Conservation (phyloP, 495 filamentous ascomycete species). For the Elaphomyces granulatus region DNA sequence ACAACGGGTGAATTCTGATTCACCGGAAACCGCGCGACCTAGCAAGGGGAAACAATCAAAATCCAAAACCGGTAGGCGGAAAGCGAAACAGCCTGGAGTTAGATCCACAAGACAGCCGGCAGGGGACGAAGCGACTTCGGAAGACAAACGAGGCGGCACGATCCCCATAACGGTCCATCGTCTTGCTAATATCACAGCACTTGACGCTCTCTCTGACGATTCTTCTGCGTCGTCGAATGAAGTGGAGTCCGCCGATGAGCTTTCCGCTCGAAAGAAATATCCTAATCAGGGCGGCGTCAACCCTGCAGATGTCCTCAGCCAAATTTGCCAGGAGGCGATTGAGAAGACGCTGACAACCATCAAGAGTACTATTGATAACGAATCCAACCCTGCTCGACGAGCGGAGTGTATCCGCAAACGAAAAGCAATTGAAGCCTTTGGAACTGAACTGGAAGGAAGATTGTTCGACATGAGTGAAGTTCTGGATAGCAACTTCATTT, state of each 20-base stretch:
- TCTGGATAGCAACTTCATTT: constrained; percentile 49
- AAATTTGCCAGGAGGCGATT: constrained; percentile 55
- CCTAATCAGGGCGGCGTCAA: constrained; percentile 52
- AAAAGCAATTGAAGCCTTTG: constrained; percentile 52
- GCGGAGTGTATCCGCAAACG: constrained; percentile 46
- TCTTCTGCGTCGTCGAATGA: constrained; percentile 16
- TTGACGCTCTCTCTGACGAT: constrained; percentile 11
- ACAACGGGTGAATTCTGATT: no score
- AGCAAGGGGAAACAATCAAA: no score
- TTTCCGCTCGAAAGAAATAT: constrained; percentile 21
- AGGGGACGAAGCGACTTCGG: constrained; percentile 17
- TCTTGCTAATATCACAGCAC: constrained; percentile 22
- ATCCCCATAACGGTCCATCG: constrained; percentile 33
- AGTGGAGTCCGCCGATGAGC: constrained; percentile 24
- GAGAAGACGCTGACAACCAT: constrained; percentile 34
- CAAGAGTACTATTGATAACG: constrained; percentile 24
- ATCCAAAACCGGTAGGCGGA: no score
- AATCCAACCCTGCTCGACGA: constrained; percentile 20
- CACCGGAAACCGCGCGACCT: no score
- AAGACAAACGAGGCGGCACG: constrained; percentile 26
- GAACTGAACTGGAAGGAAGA: constrained; percentile 48
- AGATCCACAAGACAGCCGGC: constrained; percentile 4
- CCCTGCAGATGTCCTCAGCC: constrained; percentile 50
- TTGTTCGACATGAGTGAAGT: constrained; percentile 38
- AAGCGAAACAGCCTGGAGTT: no score